These are phyloP conservation scores for Physocladia obscura DNA, from an alignment of 192 early-diverging fungal species.

Conservation along the genomic window DNA sequence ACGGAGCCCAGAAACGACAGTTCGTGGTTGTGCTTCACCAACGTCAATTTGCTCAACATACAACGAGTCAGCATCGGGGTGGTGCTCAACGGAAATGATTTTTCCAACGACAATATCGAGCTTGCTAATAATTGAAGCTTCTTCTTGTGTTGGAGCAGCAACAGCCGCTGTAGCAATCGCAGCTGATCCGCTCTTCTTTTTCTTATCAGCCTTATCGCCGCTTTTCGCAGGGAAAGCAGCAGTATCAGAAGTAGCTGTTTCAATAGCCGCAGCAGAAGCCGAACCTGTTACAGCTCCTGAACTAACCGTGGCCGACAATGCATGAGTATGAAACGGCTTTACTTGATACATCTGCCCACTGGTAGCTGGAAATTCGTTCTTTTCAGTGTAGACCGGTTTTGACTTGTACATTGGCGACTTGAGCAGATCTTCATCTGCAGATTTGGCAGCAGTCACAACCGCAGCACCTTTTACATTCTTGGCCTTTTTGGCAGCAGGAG, in stretches of 20 bases:
- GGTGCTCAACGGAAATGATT: constrained; percentile 78
- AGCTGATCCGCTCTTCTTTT: constrained; percentile 12
- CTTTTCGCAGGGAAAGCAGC: constrained; percentile 51
- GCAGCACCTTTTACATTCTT: constrained; percentile 9
- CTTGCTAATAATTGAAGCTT: constrained; percentile 62
- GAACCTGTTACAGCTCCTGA: constrained; percentile 32
- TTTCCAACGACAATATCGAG: constrained; percentile 93
- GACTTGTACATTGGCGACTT: constrained; percentile 46
- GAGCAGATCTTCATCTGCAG: constrained; percentile 27
- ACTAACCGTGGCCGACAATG: constrained; percentile 37
- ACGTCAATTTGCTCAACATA: constrained; percentile 95
- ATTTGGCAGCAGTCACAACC: constrained; percentile 14
- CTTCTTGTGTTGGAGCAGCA: constrained; percentile 23
- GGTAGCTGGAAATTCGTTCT: constrained; percentile 36
- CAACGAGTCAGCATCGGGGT: constrained; percentile 93
- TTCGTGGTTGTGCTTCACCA: constrained; percentile 81
- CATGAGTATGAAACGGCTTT: constrained; percentile 47
- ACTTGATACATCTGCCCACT: constrained; percentile 54
- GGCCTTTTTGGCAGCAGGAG: constrained; percentile 21
- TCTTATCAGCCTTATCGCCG: constrained; percentile 48
- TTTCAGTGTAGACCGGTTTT: constrained; percentile 39
- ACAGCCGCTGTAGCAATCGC: constrained; percentile 16
- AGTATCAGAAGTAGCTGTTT: constrained; percentile 40
- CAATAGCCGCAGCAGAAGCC: constrained; percentile 25
- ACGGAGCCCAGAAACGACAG: constrained; percentile 90